phyloP scores from a whole-genome alignment of 1,284 basidiomycete species.

The Cutaneotrichosporon curvatum region DNA sequence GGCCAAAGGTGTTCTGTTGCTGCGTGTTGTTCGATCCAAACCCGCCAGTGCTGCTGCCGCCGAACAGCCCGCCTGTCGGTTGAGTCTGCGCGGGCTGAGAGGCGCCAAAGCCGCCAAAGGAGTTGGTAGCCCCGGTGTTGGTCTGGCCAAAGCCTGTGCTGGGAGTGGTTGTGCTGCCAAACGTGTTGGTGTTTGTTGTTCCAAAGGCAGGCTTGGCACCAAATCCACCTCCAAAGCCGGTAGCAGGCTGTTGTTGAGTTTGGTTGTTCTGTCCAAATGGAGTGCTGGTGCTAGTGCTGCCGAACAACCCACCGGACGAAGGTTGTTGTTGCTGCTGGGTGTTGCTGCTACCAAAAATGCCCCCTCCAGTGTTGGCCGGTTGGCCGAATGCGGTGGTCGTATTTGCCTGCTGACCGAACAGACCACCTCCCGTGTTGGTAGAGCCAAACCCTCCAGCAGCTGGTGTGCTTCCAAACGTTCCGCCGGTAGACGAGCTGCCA shows the following conservation, averaged over 20 bases:
- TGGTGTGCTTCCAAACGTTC: conserved; percentile 24
- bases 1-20: conserved; percentile 49
- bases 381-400: conserved; percentile 30
- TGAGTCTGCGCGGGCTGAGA: conserved; percentile 41
- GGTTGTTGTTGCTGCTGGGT: conserved; percentile 27
- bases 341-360: conserved; percentile 36
- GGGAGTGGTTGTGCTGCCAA: conserved; percentile 9
- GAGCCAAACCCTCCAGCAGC: conserved; percentile 32
- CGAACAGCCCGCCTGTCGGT: conserved; percentile 25
- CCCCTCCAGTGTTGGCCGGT: conserved; percentile 30
- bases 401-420: conserved; percentile 32
- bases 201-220: conserved; percentile 44
- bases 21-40: conserved; percentile 36
- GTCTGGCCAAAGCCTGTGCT: conserved; percentile 42
- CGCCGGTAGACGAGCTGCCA: conserved; percentile 31
- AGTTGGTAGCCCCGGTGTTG: conserved; percentile 16
- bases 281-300: conserved; percentile 33
- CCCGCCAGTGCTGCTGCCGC: conserved; percentile 1
- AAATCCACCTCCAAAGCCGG: conserved; percentile 33
- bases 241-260: conserved; percentile 21
- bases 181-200: conserved; percentile 11
- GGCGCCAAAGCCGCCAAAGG: conserved; percentile 13
- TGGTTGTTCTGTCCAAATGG: conserved; percentile 21
- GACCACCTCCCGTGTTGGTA: conserved; percentile 19
- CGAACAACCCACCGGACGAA: conserved; percentile 29